Evolutionary conservation across 2,329 filamentous ascomycete genomes (phyloP).

Genomic region (Calycina herbarum): DNA sequence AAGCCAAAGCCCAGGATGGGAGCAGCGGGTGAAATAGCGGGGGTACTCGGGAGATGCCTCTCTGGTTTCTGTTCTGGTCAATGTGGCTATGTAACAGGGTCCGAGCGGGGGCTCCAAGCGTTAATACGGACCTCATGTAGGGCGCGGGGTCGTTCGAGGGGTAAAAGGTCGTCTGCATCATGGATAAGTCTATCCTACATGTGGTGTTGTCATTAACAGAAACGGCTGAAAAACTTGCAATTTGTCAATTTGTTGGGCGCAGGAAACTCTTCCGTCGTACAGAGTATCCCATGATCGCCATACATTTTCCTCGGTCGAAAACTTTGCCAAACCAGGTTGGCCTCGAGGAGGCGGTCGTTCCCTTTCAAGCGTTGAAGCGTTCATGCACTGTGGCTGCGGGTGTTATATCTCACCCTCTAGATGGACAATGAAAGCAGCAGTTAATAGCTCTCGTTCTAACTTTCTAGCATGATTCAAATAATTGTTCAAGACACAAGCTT

Average conservation of each 20-base stretch:
- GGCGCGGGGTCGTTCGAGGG: background rate
- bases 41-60: background rate
- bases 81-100: background rate
- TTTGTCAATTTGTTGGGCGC: background rate
- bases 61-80: background rate
- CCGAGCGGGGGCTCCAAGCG: background rate
- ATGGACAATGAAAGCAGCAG: background rate
- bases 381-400: background rate
- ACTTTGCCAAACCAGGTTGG: background rate
- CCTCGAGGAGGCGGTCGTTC: background rate
- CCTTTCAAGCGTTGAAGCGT: background rate
- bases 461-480: too few species aligned
- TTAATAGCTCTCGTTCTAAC: too few species aligned
- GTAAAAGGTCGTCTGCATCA: background rate
- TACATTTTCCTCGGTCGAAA: too few species aligned
- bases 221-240: background rate
- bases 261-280: background rate
- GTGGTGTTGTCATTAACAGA: slow-evolving; percentile 1
- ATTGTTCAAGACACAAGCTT: too few species aligned
- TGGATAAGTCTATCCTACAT: background rate
- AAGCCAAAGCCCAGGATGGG: background rate
- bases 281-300: background rate
- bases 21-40: too few species aligned
- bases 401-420: too few species aligned
- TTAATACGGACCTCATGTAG: background rate